These are phyloP conservation scores for Fusarium sp. DNA, from an alignment of 2,329 filamentous ascomycete genomes.

Conservation along the genomic window DNA sequence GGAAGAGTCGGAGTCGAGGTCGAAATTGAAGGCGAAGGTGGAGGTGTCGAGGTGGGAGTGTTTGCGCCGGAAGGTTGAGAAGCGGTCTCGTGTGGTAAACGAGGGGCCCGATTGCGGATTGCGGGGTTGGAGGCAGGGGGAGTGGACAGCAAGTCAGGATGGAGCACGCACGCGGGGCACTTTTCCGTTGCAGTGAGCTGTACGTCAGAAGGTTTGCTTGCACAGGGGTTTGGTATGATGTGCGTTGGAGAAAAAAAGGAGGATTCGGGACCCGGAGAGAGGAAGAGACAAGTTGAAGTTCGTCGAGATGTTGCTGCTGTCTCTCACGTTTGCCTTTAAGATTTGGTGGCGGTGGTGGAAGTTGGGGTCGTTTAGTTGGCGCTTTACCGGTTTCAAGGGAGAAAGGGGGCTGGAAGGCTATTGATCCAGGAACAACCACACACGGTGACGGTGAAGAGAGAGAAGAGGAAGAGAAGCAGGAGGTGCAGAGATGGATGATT, in stretches of 20 bases:
- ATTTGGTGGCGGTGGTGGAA: constrained; percentile 4
- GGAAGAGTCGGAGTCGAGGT: constrained; percentile 2
- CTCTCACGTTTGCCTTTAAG: neutral
- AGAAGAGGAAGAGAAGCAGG: neutral
- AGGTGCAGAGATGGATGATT: neutral
- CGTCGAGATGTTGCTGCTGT: neutral
- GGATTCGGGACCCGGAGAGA: neutral
- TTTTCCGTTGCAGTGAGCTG: constrained; percentile 14
- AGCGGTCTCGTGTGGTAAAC: constrained; percentile 39
- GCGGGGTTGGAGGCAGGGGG: constrained; percentile 46
- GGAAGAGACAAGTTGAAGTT: neutral
- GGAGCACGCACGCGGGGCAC: constrained; percentile 32
- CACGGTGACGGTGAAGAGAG: neutral
- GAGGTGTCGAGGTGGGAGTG: constrained; percentile 14
- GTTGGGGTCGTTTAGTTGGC: neutral
- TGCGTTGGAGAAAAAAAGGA: neutral
- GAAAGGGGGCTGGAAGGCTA: constrained; percentile 11
- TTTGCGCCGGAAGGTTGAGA: constrained; percentile 33
- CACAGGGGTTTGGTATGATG: neutral
- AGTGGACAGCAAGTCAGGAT: constrained; percentile 25
- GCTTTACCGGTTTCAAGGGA: constrained; percentile 9
- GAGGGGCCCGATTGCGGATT: constrained; percentile 46
- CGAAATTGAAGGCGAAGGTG: neutral
- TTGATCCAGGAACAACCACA: constrained; percentile 11
- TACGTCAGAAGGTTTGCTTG: constrained; percentile 14